Percentiles rank a stretch among this genome's conserved stretches.
These are phyloP conservation scores for Casaregolazyma suthepensis DNA, from an alignment of 1,139 yeast species.

Conservation along the genomic window DNA sequence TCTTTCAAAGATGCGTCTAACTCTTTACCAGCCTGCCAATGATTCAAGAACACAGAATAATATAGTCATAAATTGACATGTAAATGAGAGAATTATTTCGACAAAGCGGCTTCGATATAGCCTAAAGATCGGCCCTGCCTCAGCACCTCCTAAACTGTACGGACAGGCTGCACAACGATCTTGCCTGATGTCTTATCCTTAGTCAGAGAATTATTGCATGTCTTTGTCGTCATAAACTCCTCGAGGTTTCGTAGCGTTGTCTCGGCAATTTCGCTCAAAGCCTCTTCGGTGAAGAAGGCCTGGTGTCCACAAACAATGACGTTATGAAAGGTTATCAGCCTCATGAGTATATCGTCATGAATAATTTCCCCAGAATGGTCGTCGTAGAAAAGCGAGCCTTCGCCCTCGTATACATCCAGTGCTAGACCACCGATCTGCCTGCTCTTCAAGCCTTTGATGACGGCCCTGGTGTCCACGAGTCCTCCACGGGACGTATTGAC, in stretches of 20 bases:
- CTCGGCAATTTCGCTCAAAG: conserved; percentile 20
- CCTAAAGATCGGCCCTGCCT: too few species aligned
- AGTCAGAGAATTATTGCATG: conserved; percentile 9
- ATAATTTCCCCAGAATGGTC: conserved; percentile 21
- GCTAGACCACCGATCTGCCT: conserved; percentile 53
- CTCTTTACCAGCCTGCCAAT: too few species aligned
- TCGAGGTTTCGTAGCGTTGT: conserved; percentile 17
- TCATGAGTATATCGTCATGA: conserved; percentile 21
- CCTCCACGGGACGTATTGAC: conserved; percentile 73
- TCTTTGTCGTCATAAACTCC: conserved; percentile 7
- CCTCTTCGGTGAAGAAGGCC: conserved; percentile 24
- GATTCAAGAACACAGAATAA: too few species aligned
- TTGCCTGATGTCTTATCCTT: background rate
- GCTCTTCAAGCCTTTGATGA: conserved; percentile 52
- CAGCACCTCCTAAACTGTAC: background rate
- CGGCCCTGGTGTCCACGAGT: conserved; percentile 55
- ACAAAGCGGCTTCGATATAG: too few species aligned
- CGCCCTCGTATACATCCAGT: conserved; percentile 73
- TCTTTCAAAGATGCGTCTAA: too few species aligned
- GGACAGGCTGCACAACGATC: background rate
- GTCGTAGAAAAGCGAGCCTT: conserved; percentile 29
- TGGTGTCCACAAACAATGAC: conserved; percentile 26
- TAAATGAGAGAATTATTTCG: too few species aligned
- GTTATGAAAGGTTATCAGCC: conserved; percentile 23
- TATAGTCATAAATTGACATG: too few species aligned